phyloP scores from a whole-genome alignment of 2,329 filamentous ascomycete species.

The Fusarium devonianum region DNA sequence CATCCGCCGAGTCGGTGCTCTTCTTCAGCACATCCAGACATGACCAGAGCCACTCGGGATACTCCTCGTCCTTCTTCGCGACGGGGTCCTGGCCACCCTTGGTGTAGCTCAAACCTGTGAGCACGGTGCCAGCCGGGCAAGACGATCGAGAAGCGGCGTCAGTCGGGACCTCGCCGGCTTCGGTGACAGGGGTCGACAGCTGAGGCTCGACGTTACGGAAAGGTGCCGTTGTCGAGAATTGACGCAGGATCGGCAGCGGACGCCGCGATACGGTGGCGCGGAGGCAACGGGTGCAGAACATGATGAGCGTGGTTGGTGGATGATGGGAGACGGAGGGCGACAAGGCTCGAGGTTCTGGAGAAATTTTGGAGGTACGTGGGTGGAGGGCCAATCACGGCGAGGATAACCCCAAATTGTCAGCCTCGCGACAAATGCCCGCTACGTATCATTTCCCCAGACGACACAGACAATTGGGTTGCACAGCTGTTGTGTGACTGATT shows the following conservation, averaged over 20 bases:
- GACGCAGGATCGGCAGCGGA: constrained; percentile 44
- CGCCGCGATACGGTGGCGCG: constrained; percentile 49
- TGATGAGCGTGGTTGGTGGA: constrained; percentile 39
- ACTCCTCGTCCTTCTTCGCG: constrained; percentile 76
- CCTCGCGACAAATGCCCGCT: constrained; percentile 34
- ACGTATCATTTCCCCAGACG: constrained; percentile 1
- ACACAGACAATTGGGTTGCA: constrained; percentile 1
- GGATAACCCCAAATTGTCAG: constrained; percentile 37
- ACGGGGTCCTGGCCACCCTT: constrained; percentile 78
- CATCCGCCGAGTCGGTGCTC: constrained; percentile 55
- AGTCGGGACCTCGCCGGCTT: constrained; percentile 44
- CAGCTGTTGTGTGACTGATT: not conserved
- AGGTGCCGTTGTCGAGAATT: constrained; percentile 52
- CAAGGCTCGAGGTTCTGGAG: constrained; percentile 38
- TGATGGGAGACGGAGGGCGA: constrained; percentile 38
- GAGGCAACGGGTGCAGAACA: constrained; percentile 59
- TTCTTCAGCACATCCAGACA: constrained; percentile 70
- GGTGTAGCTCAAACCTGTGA: constrained; percentile 79
- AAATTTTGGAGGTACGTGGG: constrained; percentile 42
- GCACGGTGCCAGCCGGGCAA: constrained; percentile 71
- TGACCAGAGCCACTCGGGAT: constrained; percentile 82
- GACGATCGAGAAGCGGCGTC: constrained; percentile 52
- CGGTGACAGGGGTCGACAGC: constrained; percentile 47
- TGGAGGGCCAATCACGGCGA: constrained; percentile 40
- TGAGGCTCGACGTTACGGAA: constrained; percentile 48